Percentiles rank a stretch among this genome's conserved stretches.
Evolutionary conservation across 2,329 filamentous ascomycete species (phyloP).

Genomic region (Herpotrichia juniperi): DNA sequence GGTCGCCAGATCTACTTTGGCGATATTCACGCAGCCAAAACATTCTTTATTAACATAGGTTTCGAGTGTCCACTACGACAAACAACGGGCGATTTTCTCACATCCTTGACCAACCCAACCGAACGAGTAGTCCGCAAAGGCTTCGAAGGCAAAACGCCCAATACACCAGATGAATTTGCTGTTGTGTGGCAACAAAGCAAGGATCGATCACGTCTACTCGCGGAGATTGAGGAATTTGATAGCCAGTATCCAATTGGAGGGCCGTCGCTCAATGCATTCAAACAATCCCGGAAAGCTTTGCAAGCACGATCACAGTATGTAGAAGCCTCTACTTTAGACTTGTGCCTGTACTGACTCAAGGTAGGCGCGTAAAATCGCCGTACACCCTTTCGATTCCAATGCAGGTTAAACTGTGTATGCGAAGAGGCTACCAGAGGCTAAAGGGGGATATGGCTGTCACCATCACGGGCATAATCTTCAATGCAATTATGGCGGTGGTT

Average conservation of each 20-base stretch:
- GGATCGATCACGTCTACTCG: slow-evolving; percentile 46
- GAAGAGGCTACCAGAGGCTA: slow-evolving; percentile 76
- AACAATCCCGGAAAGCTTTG: too few species aligned
- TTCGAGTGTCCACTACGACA: slow-evolving; percentile 71
- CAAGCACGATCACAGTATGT: too few species aligned
- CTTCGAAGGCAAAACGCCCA: slow-evolving; percentile 49
- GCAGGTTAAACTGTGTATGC: slow-evolving; percentile 78
- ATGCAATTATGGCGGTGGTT: slow-evolving; percentile 71
- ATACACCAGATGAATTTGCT: slow-evolving; percentile 66
- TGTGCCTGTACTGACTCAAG: too few species aligned
- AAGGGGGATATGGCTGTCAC: slow-evolving; percentile 73
- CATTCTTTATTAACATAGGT: slow-evolving; percentile 72
- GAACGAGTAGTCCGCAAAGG: slow-evolving; percentile 50
- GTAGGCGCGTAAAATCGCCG: too few species aligned
- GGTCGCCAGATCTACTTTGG: slow-evolving; percentile 79
- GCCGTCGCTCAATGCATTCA: too few species aligned
- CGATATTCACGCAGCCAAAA: slow-evolving; percentile 63
- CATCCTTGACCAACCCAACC: slow-evolving; percentile 63
- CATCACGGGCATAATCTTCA: slow-evolving; percentile 67
- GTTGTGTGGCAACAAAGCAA: slow-evolving; percentile 58
- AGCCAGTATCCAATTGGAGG: too few species aligned
- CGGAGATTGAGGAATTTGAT: slow-evolving; percentile 51
- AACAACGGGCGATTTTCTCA: slow-evolving; percentile 76
- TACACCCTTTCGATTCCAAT: not conserved
- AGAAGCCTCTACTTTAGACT: too few species aligned